Evolutionary conservation across 208 protist genomes (phyloP), one percentile per base, ranked within the genome.

Genomic region (Naegleria lovaniensis): DNA sequence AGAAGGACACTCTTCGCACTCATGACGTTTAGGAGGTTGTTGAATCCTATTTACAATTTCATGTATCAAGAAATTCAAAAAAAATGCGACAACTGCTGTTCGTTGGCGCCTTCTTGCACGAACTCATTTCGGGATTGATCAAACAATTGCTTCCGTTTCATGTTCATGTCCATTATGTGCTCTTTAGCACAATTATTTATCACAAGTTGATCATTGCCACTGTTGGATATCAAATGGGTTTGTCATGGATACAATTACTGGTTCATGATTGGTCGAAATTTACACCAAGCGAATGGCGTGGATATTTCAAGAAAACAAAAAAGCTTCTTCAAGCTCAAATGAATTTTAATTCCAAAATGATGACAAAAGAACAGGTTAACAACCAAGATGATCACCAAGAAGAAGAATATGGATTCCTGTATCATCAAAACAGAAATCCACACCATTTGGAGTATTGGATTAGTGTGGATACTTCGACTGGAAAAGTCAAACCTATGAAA

Each of bases 341-440:
- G n/a, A 48, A 7, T 48, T 48, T 48, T 1, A 48, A 48, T 48
- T 48, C 7, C 1, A 7, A 48, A 48, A 1, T 48, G 43, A 9
- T 48, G 43, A 7, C 7, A 48, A 48, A 48, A 48, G 16, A 58
- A 58, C 11, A 58, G 16, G 52, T 22, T 22, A 58, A n/a, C n/a
- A n/a, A n/a, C n/a, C n/a, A 75, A 75, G 58, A 79, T 7, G n/a
- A 29, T 79, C 2, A 79, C 19, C 25, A 79, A 36, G 7, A 36
- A 13, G 25, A 79, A 33, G 67, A 79, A 33, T 79, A 79, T 79
- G 7, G 29, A 5, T 79, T 79, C 9, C 67, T 79, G 0, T 33
- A 79, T 79, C 67, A 79, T 79, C 67, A 79, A 79, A 79, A 79
- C 36, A 79, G 67, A 79, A 79, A 75, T 29, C 58, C 58, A n/a